Evolutionary conservation across 1,139 yeast species (phyloP).

Genomic region (Arxiozyma telluris): DNA sequence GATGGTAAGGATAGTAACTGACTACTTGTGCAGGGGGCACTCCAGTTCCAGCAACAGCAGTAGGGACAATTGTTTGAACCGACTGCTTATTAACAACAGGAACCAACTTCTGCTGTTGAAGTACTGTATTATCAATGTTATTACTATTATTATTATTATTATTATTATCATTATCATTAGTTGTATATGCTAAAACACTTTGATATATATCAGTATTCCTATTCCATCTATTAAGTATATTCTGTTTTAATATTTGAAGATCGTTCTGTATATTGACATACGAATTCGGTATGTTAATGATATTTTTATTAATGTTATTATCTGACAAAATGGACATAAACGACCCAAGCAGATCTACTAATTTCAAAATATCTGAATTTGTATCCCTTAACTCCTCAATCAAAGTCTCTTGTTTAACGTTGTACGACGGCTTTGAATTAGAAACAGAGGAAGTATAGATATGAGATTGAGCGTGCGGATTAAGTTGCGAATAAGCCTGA

Average conservation of each 20-base stretch:
- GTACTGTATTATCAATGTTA: conserved; percentile 8
- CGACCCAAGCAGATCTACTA: conserved; percentile 1
- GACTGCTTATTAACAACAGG: not conserved
- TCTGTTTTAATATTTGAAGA: not conserved
- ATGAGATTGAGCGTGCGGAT: not conserved
- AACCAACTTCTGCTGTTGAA: conserved; percentile 3
- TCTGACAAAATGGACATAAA: not conserved
- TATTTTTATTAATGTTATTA: not conserved
- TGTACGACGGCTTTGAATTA: not conserved
- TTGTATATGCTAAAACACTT: not conserved
- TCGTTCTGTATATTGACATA: not conserved
- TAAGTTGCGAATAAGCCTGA: not conserved
- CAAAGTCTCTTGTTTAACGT: not conserved
- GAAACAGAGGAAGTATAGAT: not conserved
- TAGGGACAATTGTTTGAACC: not conserved
- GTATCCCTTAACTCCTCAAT: not conserved
- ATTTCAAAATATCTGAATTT: conserved; percentile 2
- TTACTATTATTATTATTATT: conserved; percentile 6
- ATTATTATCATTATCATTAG: not conserved
- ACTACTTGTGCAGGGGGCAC: not conserved
- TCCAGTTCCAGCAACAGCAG: not conserved
- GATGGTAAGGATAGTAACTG: not conserved
- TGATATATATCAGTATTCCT: not conserved
- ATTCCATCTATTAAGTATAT: conserved; percentile 1
- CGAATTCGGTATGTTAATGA: not conserved